A percentile compares a stretch with the other conserved stretches of the same genome.
Conservation (phyloP, 768 basidiomycete species). For the Lactarius deliciosus region DNA sequence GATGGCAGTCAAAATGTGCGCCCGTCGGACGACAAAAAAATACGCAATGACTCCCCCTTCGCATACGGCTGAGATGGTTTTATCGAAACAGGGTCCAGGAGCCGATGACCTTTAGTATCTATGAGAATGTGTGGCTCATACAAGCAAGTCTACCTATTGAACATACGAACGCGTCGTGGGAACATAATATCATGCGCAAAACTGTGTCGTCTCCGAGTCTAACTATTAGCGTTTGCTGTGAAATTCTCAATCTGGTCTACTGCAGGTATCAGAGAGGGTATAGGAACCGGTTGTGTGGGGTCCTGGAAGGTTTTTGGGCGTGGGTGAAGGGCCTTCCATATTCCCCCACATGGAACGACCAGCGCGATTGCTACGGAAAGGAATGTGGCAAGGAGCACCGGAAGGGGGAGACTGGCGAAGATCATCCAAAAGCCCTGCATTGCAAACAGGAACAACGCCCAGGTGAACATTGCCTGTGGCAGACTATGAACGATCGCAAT, state of each 20-base stretch:
- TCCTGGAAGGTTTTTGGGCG: not conserved
- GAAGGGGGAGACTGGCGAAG: not conserved
- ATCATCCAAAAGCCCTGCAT: slow-evolving; percentile 22
- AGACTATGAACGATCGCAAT: slow-evolving; percentile 20
- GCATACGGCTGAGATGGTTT: not conserved
- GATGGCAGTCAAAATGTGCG: not conserved
- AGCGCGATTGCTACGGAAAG: slow-evolving; percentile 1
- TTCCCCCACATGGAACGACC: not conserved
- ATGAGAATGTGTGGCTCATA: not conserved
- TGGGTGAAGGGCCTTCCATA: slow-evolving; percentile 13
- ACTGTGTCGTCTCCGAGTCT: not conserved
- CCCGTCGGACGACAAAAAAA: not conserved
- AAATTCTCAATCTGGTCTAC: not conserved
- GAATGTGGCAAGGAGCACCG: not conserved
- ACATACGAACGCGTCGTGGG: not conserved
- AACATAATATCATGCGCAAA: not conserved
- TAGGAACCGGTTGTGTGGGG: not conserved
- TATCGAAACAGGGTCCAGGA: not conserved
- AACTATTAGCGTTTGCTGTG: not conserved
- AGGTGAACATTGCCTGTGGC: slow-evolving; percentile 7
- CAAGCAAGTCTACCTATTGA: not conserved
- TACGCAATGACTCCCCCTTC: not conserved
- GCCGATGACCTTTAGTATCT: not conserved
- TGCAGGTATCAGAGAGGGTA: not conserved
- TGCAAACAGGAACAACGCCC: slow-evolving; percentile 12